These are phyloP conservation scores for Fulvia fulva DNA, from an alignment of 2,329 filamentous ascomycete genomes.

Conservation along the genomic window DNA sequence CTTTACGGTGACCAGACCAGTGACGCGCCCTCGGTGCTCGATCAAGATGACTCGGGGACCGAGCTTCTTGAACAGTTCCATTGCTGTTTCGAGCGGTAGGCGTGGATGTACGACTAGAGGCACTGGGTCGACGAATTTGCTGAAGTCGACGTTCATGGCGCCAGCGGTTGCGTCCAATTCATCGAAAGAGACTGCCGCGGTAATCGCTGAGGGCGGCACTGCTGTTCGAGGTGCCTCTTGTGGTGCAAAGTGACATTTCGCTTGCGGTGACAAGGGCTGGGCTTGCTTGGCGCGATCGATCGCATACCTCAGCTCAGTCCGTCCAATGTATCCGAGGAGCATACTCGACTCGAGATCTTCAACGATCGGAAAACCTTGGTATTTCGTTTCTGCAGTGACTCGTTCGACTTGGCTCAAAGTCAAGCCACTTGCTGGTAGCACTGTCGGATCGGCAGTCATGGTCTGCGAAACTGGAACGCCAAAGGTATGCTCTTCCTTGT, in stretches of 20 bases:
- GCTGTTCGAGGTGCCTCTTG: slow-evolving; percentile 19
- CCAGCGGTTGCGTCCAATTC: slow-evolving; percentile 53
- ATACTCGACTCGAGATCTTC: slow-evolving; percentile 67
- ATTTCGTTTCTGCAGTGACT: slow-evolving; percentile 72
- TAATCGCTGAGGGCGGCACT: slow-evolving; percentile 31
- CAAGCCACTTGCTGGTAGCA: slow-evolving; percentile 70
- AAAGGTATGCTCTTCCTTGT: slow-evolving; percentile 95
- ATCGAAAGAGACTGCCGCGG: slow-evolving; percentile 52
- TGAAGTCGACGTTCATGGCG: slow-evolving; percentile 68
- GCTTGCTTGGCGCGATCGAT: slow-evolving; percentile 74
- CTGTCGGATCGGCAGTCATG: slow-evolving; percentile 75
- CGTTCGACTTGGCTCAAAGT: slow-evolving; percentile 72
- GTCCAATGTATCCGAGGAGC: slow-evolving; percentile 85
- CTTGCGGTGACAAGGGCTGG: slow-evolving; percentile 59
- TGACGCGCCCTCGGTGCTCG: slow-evolving; percentile 79
- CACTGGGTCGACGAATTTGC: slow-evolving; percentile 81
- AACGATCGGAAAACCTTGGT: slow-evolving; percentile 90
- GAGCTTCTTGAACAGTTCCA: slow-evolving; percentile 98
- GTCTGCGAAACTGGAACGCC: slow-evolving; percentile 80
- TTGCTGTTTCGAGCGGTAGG: slow-evolving; percentile 89
- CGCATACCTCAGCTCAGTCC: slow-evolving; percentile 86
- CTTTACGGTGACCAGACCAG: slow-evolving; percentile 88
- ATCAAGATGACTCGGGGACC: slow-evolving; percentile 89
- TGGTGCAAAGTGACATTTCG: slow-evolving; percentile 70
- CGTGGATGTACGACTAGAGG: slow-evolving; percentile 88